Conservation (phyloP, 2,329 filamentous ascomycete genomes). For the Escovopsis sp. region DNA sequence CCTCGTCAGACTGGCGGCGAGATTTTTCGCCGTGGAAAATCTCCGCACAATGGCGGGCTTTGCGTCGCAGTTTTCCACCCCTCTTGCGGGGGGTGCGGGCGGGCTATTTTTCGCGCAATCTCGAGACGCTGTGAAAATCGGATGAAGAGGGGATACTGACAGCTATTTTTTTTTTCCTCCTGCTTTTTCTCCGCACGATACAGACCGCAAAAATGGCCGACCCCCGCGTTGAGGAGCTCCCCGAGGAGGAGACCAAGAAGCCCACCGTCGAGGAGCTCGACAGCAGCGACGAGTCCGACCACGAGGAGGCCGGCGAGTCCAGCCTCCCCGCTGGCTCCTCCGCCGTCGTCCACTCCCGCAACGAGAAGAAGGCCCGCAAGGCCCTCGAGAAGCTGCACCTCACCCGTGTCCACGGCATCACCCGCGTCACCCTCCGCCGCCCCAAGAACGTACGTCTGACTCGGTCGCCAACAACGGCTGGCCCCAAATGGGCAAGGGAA, state of each 20-base stretch:
- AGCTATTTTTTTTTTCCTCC: background rate
- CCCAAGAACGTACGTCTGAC: constrained; percentile 84
- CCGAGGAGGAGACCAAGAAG: constrained; percentile 81
- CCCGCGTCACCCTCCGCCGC: constrained; percentile 89
- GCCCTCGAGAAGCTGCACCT: constrained; percentile 96
- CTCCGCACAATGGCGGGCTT: background rate
- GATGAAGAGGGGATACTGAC: constrained; percentile 10
- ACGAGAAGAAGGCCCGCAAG: constrained; percentile 99
- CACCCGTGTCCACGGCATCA: constrained; percentile 93
- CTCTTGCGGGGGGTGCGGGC: background rate
- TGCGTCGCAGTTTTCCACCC: background rate
- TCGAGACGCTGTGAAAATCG: too few species aligned
- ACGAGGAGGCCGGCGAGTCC: constrained; percentile 71
- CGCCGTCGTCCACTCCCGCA: constrained; percentile 90
- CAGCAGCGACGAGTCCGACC: constrained; percentile 59
- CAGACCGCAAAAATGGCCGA: constrained; percentile 67
- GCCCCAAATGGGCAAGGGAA: background rate
- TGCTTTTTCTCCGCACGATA: constrained; percentile 10
- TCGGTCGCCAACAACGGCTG: too few species aligned
- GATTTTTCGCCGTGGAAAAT: background rate
- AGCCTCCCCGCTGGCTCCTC: constrained; percentile 69
- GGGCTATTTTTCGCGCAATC: constrained; percentile 8
- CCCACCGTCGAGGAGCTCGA: constrained; percentile 61
- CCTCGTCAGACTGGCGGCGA: background rate
- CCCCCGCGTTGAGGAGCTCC: constrained; percentile 93